phyloP scores from a whole-genome alignment of 228 moss, liverwort and hornwort species.

The Sphagnum magellanicum region DNA sequence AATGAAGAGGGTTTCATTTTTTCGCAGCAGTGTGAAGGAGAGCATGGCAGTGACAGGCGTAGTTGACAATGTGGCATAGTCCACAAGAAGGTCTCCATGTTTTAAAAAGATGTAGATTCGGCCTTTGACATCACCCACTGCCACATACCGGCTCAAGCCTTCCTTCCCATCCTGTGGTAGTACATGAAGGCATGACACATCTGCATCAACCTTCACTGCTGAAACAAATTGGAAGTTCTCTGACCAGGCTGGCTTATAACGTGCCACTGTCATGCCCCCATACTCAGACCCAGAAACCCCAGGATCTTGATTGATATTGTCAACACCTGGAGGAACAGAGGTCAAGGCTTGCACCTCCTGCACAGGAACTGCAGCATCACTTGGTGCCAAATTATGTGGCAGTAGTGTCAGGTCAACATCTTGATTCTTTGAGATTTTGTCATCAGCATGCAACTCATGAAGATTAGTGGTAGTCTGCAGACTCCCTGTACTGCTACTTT shows the following conservation, averaged over 20 bases:
- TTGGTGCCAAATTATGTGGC: not conserved
- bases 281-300: slow-evolving; percentile 9
- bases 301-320: slow-evolving; percentile 8
- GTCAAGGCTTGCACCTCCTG: slow-evolving; percentile 4
- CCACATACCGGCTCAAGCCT: slow-evolving; percentile 76
- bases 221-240: slow-evolving; percentile 90
- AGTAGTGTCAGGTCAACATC: not conserved
- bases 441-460: slow-evolving; percentile 2
- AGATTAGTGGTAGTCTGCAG: slow-evolving; percentile 3
- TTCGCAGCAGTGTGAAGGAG: slow-evolving; percentile 60
- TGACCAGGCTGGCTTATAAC: slow-evolving; percentile 88
- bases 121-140: slow-evolving; percentile 71
- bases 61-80: slow-evolving; percentile 54
- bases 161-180: slow-evolving; percentile 75
- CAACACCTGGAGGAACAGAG: slow-evolving; percentile 4
- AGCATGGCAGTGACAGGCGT: slow-evolving; percentile 87
- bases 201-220: slow-evolving; percentile 81
- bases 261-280: slow-evolving; percentile 63
- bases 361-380: not conserved
- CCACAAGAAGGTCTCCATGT: slow-evolving; percentile 73
- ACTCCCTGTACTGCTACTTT: slow-evolving; percentile 6
- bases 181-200: slow-evolving; percentile 77
- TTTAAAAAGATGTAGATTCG: slow-evolving; percentile 75
- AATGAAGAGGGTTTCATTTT: slow-evolving; percentile 75
- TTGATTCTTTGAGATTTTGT: not conserved